Conservation (phyloP, 129 eudicot species). For the Erigeron canadensis region DNA sequence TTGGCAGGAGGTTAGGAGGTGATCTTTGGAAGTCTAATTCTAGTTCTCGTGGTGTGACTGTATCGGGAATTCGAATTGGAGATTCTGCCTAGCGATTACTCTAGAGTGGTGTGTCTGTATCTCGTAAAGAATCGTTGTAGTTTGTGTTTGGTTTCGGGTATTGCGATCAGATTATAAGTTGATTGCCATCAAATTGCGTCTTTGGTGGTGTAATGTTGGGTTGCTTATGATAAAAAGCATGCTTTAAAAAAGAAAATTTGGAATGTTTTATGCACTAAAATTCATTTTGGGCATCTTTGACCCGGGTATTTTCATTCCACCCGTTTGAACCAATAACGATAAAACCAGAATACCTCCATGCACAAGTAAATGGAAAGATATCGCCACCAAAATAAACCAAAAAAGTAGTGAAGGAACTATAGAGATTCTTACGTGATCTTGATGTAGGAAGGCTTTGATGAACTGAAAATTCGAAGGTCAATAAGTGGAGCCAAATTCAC, state of each 20-base stretch:
- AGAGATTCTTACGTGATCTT: constrained; percentile 77
- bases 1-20: not conserved
- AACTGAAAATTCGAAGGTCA: constrained; percentile 93
- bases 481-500: constrained; percentile 86
- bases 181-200: too few species aligned
- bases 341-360: not conserved
- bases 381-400: not conserved
- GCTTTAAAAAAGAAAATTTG: not conserved
- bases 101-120: too few species aligned
- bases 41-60: constrained; percentile 1
- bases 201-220: too few species aligned
- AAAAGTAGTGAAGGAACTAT: not conserved
- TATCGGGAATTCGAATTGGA: not conserved
- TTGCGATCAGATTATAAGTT: too few species aligned
- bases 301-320: not conserved
- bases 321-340: not conserved
- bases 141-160: too few species aligned
- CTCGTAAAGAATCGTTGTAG: too few species aligned
- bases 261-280: not conserved
- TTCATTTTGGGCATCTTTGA: not conserved
- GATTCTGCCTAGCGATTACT: too few species aligned
- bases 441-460: constrained; percentile 91
- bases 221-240: too few species aligned
- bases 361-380: not conserved
- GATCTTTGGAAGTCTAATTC: not conserved